Base-by-base conservation (phyloP, 2,329 filamentous ascomycete species). In the Rhynchosporium agropyri region DNA sequence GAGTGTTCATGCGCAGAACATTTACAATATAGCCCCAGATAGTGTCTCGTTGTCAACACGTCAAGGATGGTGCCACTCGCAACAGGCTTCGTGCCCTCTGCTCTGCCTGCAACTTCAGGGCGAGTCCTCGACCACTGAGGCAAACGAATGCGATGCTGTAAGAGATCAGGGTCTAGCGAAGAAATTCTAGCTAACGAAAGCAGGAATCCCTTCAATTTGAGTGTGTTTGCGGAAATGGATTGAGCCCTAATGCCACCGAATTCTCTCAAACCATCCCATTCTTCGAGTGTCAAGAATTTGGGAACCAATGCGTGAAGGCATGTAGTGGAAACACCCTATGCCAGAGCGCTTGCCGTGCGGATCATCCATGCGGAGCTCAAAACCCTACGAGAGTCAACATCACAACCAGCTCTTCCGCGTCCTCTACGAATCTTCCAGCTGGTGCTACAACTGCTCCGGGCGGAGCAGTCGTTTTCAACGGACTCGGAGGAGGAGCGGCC, bases 211-310 rank as follows among this genome's bases (percentile, higher is more conserved):
- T 94, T 56, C 81, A 78, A n/a, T 94, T 89, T 77, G 80, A 81
- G 67, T 95, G 90, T 76, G 79, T 91, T 69, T 95, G 90, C 79
- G 81, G 82, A 66, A 81, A 89, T 73, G 83, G 84, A 74, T 74
- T 82, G 65, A 77, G 83, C 58, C 90, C 90, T 69, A 92, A 93
- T 77, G 77, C 91, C 55, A 85, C 88, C 72, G 83, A 93, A 77
- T 95, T 89, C 82, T 88, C 87, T 26, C 82, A 91, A 70, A 93
- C 90, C 1, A 80, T 95, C 31, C 90, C 91, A 40, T 94, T 86
- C 82, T 91, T 87, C 78, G 82, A 87, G 70, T 95, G 90, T 83
- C 82, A 81, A 53, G 82, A 89, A 77, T 91, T 83, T 82, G 88
- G 85, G 6, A 85, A 79, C 74, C 84, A 91, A 76, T 92, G 89